Evolutionary conservation across 805 yeast species (phyloP), one percentile per base, ranked within the genome.

Genomic region (Wickerhamiella azyma): DNA sequence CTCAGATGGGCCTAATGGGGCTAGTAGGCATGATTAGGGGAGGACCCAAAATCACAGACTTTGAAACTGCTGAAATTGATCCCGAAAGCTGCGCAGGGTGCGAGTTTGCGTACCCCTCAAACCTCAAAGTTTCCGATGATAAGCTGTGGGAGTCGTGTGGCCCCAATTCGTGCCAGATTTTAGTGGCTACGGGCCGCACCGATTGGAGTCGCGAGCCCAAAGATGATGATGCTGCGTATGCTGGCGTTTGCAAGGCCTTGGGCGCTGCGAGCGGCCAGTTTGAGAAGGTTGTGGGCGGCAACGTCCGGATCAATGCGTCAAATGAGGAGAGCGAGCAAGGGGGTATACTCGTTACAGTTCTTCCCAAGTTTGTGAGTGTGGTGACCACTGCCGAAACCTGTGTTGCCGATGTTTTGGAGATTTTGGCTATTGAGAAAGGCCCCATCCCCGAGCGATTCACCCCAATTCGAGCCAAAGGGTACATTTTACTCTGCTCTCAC

Each of bases 191-290:
- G 0, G 94, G 92, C 9, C 77, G 78, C 53, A 59, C 74, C 0
- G 94, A 89, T 62, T 89, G 98, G 98, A 66, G 64, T 13, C 89
- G 76, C 50, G 82, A 82, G 56, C 84, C 94, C 2, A 67, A 71
- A 8, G 66, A 69, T 9, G 58, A 54, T 29, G 21, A 39, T 2
- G 47, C 39, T 18, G 2, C 26, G 18, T 56, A 56, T 54, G 59
- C 58, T 9, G 39, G 33, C 5, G 54, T 53, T 8, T 74, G 70
- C 26, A 44, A 57, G 19, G 65, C 62, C 9, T 64, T 77, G 9
- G 59, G 62, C 17, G 48, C 56, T 3, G 48, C 41, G 28, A 11
- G 43, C 8, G 35, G 40, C 17, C 38, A 35, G 9, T 37, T 58
- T 1, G 51, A 37, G 3, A 24, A 37, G 10, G 36, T 47, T 1